Conservation (phyloP, 2,329 filamentous ascomycete genomes). For the Penicillium glabrum region DNA sequence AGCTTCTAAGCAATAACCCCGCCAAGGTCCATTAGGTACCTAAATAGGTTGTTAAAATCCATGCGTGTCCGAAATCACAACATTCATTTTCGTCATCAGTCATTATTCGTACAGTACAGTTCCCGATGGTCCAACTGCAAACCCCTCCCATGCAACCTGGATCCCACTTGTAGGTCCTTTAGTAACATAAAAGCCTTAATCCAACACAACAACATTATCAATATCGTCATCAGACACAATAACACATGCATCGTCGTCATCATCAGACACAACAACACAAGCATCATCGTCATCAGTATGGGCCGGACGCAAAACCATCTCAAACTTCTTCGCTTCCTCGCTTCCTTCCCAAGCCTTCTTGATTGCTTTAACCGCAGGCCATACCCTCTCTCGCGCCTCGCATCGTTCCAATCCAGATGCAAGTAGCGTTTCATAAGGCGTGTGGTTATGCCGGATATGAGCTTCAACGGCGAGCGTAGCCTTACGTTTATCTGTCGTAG, state of each 20-base stretch:
- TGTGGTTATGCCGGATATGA: conserved; percentile 45
- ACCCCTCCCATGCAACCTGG: background rate
- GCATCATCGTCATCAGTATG: background rate
- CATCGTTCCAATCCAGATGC: conserved; percentile 22
- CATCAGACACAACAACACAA: too few species aligned
- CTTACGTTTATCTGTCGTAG: conserved; percentile 33
- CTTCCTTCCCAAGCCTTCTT: conserved; percentile 32
- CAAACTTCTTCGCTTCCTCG: background rate
- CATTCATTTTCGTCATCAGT: too few species aligned
- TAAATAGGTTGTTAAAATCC: too few species aligned
- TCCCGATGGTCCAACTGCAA: too few species aligned
- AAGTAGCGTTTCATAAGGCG: conserved; percentile 40
- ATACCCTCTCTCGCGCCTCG: conserved; percentile 33
- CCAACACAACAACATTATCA: background rate
- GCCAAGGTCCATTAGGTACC: too few species aligned
- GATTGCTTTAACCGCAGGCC: conserved; percentile 28
- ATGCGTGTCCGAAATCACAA: too few species aligned
- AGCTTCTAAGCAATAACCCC: too few species aligned
- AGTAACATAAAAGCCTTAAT: background rate
- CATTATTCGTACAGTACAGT: too few species aligned
- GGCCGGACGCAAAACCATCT: background rate
- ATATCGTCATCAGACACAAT: too few species aligned
- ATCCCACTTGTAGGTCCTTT: background rate
- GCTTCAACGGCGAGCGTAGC: conserved; percentile 43
- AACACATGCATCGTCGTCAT: too few species aligned